phyloP scores from a whole-genome alignment of 208 protist genomes.

The Trypanosoma grayi region DNA sequence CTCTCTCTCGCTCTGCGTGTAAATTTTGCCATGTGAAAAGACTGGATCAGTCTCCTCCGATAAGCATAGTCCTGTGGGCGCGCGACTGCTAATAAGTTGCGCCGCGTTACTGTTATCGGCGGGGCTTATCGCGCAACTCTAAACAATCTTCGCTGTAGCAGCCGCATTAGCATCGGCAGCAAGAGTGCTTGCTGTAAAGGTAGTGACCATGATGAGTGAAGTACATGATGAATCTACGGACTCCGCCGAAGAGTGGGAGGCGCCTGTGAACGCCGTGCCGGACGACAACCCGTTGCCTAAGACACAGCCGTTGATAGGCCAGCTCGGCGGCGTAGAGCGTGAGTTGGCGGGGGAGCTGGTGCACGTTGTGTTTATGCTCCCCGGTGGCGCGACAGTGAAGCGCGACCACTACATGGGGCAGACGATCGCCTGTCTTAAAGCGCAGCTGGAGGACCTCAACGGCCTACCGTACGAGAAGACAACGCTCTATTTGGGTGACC shows the following conservation, averaged over 20 bases:
- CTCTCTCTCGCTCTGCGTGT: no score
- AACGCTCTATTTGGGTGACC: constrained; percentile 58
- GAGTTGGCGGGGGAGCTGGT: constrained; percentile 58
- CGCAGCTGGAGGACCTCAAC: constrained; percentile 50
- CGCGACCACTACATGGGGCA: constrained; percentile 74
- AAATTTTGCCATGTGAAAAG: no score
- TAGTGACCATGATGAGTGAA: constrained; percentile 11
- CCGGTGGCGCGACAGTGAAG: constrained; percentile 27
- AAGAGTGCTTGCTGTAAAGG: no score
- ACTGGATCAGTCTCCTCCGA: no score
- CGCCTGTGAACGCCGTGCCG: constrained; percentile 22
- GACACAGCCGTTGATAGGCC: constrained; percentile 16
- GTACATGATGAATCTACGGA: constrained; percentile 37
- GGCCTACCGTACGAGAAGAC: constrained; percentile 63
- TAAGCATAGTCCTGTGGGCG: no score
- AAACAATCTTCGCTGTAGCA: no score
- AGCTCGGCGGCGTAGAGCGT: constrained; percentile 59
- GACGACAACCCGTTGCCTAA: constrained; percentile 2
- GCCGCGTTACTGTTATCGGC: no score
- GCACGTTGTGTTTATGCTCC: constrained; percentile 41
- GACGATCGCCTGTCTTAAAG: constrained; percentile 74
- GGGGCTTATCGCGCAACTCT: no score
- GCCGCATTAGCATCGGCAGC: no score
- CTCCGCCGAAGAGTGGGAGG: constrained; percentile 76
- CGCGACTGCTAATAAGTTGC: no score